phyloP scores from a whole-genome alignment of 2,329 filamentous ascomycete genomes.

The Sclerotinia trifoliorum region DNA sequence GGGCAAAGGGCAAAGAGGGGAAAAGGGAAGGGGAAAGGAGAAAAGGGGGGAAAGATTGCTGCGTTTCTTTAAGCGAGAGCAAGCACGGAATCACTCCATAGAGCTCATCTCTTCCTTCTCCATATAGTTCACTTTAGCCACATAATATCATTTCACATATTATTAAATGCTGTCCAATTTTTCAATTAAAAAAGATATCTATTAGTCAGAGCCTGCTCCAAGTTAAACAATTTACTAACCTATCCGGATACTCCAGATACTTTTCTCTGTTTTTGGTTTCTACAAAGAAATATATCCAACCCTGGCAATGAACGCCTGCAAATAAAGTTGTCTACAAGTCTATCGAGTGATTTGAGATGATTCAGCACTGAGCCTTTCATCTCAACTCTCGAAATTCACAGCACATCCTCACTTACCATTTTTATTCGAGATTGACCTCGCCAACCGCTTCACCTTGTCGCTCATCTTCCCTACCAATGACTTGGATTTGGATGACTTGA shows the following conservation, averaged over 20 bases:
- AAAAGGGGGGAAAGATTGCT: too few species aligned
- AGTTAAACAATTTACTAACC: not conserved
- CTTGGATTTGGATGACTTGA: not conserved
- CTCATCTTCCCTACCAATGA: not conserved
- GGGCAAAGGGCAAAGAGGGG: not conserved
- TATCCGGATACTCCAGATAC: not conserved
- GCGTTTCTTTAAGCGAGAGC: too few species aligned
- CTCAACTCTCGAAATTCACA: not conserved
- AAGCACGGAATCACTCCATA: too few species aligned
- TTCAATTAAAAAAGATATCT: not conserved
- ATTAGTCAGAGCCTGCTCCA: not conserved
- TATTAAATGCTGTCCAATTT: too few species aligned
- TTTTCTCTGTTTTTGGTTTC: not conserved
- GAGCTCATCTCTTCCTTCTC: too few species aligned
- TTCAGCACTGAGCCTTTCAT: not conserved
- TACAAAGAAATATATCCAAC: not conserved
- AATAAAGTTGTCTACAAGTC: not conserved
- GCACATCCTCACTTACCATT: not conserved
- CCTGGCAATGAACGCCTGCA: not conserved
- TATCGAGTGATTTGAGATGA: not conserved
- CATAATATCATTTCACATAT: not conserved
- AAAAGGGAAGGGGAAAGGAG: too few species aligned
- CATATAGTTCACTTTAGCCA: too few species aligned
- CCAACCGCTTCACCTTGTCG: not conserved
- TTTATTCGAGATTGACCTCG: not conserved